Evolutionary conservation across 352 stramenopile species (phyloP), one percentile per base, ranked within the genome.

Genomic region (Pythium phragmitis): DNA sequence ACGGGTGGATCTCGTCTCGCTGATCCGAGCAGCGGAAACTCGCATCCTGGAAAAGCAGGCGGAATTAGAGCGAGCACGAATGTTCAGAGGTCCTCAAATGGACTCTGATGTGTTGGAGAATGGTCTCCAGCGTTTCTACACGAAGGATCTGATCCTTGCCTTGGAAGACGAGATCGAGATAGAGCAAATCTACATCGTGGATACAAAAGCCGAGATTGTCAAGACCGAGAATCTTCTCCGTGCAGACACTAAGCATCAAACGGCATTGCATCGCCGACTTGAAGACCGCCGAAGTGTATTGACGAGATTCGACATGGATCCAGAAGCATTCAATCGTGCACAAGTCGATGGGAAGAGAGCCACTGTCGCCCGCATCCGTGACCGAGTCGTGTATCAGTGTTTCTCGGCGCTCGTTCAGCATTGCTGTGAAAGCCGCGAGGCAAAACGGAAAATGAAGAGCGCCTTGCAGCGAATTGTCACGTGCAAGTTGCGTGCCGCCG

Each of bases 151-250:
- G 11, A 68, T 94, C 1, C 57, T 88, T 2, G 77, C 82, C 0
- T 68, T 94, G 13, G 82, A 91, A 59, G 85, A 94, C 65, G 85
- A 94, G 57, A 79, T 94, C 19, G 82, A 88, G 55, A 92, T 94
- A 36, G 85, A 94, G 39, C 79, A 91, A 58, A 72, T 91, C n/a
- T 94, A 92, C 60, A 94, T 94, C 47, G 55, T 87, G 3, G 82
- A 94, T 42, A 78, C 80, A 5, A 94, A 94, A 48, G 61, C 76
- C 9, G 83, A 92, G 37, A 84, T 88, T 28, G 67, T 91, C 6
- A 74, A 80, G 54, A 75, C 87, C 5, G 82, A 94, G 47, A 89
- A 91, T 45, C 86, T 87, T 39, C 54, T 91, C n/a, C 73, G 74
- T 12, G 78, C 67, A n/a, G 85, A 92, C 46, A 65, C 74, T 13